Evolutionary conservation across 75 land plant genomes (phyloP).

Genomic region (Sequoia sempervirens): DNA sequence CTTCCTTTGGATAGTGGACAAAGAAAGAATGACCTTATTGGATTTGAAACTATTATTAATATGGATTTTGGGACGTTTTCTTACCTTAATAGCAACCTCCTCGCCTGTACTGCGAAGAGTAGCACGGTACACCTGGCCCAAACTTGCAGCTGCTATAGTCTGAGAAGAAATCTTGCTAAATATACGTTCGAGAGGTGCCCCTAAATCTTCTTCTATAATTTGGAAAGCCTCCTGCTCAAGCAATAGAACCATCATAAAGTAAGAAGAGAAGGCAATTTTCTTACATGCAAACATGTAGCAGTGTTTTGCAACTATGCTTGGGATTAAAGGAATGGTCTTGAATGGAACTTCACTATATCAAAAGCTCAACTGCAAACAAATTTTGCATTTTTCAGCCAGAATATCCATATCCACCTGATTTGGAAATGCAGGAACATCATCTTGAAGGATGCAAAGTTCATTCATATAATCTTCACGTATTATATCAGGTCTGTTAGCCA

Average conservation of each 20-base stretch:
- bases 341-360: background rate
- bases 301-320: background rate
- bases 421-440: slow-evolving; percentile 97
- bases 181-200: slow-evolving; percentile 76
- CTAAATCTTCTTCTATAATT: slow-evolving; percentile 91
- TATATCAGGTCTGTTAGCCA: slow-evolving; percentile 97
- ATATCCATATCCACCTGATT: slow-evolving; percentile 58
- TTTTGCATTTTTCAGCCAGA: background rate
- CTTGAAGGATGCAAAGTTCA: slow-evolving; percentile 96
- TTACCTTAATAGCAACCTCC: slow-evolving; percentile 97
- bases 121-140: slow-evolving; percentile 95
- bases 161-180: slow-evolving; percentile 85
- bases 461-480: slow-evolving; percentile 98
- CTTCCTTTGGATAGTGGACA: background rate
- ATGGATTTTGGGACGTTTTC: background rate
- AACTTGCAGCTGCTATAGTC: slow-evolving; percentile 96
- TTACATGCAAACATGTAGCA: background rate
- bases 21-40: background rate
- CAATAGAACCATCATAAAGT: background rate
- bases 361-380: background rate
- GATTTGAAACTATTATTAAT: background rate
- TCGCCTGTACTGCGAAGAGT: slow-evolving; percentile 80
- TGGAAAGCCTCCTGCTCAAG: slow-evolving; percentile 64
- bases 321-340: background rate
- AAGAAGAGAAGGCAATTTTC: background rate